phyloP scores from a whole-genome alignment of 441 rosid genomes.

The Sinapis alba region DNA sequence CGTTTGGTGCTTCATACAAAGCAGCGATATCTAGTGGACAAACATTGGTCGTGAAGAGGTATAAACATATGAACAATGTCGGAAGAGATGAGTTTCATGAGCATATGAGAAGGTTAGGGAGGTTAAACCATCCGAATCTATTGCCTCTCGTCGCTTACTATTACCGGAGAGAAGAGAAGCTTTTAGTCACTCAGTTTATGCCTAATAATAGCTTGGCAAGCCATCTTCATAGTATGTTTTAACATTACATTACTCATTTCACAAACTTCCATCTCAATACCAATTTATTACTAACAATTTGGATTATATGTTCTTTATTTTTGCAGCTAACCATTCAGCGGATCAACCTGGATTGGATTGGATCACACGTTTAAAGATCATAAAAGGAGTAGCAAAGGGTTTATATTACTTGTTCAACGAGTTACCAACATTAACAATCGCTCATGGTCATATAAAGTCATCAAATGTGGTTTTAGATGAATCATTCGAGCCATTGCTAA shows the following conservation, averaged over 20 bases:
- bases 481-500: conserved; percentile 56
- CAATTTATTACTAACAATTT: neutral
- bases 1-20: conserved; percentile 86
- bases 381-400: conserved; percentile 73
- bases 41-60: conserved; percentile 80
- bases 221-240: conserved; percentile 68
- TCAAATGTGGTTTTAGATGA: conserved; percentile 71
- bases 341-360: conserved; percentile 67
- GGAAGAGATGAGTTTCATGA: conserved; percentile 79
- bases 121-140: conserved; percentile 68
- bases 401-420: conserved; percentile 60
- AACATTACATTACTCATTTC: neutral
- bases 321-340: conserved; percentile 53
- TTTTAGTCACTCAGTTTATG: conserved; percentile 59
- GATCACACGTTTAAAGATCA: conserved; percentile 58
- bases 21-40: conserved; percentile 49
- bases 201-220: conserved; percentile 68
- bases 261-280: neutral
- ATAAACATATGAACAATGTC: conserved; percentile 70
- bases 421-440: conserved; percentile 55
- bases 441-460: conserved; percentile 89
- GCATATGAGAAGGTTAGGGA: conserved; percentile 78
- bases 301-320: neutral
- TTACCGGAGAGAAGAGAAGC: conserved; percentile 84
- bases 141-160: conserved; percentile 68